Conservation (phyloP, 352 stramenopile species). For the Phytopythium helicoides region DNA sequence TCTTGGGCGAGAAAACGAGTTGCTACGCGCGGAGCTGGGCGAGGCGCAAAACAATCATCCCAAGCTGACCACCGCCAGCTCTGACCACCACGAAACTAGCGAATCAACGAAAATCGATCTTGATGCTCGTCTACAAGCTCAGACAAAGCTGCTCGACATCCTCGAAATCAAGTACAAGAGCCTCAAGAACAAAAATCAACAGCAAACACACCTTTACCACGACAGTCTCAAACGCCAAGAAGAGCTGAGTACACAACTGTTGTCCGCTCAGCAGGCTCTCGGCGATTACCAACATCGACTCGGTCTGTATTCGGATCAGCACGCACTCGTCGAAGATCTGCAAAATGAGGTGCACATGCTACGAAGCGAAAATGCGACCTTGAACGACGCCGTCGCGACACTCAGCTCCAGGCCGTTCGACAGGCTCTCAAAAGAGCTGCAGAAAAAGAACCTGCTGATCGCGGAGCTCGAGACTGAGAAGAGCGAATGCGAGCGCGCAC, state of each 20-base stretch:
- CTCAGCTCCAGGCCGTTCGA: conserved; percentile 59
- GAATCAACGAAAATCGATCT: conserved; percentile 26
- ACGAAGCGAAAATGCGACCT: conserved; percentile 46
- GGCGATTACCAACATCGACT: conserved; percentile 34
- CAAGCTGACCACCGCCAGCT: background rate
- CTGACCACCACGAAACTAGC: background rate
- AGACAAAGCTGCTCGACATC: conserved; percentile 42
- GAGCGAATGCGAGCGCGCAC: too few species aligned
- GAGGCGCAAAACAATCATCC: background rate
- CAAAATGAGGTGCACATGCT: conserved; percentile 49
- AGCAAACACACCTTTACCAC: conserved; percentile 37
- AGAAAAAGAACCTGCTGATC: conserved; percentile 49
- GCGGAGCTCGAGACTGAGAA: conserved; percentile 24
- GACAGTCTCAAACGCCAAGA: conserved; percentile 32
- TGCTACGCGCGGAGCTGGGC: conserved; percentile 33
- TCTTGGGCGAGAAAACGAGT: conserved; percentile 50
- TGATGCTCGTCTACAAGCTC: conserved; percentile 21
- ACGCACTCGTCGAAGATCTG: conserved; percentile 24
- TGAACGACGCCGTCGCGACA: conserved; percentile 43
- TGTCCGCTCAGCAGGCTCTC: conserved; percentile 40
- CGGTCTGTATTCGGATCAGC: conserved; percentile 31
- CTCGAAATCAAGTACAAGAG: conserved; percentile 53
- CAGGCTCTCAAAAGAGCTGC: conserved; percentile 27
- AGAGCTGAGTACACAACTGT: conserved; percentile 38
- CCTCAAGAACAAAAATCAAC: conserved; percentile 33